Evolutionary conservation across 179 eudicot species (phyloP), one percentile per base, ranked within the genome.

Genomic region (Silene noctiflora): DNA sequence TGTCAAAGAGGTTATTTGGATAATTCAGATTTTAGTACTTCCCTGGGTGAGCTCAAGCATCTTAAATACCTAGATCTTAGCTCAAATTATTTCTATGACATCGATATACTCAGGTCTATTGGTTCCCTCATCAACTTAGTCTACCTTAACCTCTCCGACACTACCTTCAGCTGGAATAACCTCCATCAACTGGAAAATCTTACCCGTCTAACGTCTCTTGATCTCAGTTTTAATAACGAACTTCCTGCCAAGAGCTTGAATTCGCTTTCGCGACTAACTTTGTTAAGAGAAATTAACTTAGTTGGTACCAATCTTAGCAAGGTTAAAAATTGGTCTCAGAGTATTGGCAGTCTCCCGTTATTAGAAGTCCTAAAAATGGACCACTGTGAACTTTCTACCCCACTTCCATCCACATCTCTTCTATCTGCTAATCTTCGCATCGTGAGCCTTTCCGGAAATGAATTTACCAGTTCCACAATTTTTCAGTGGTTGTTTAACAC

Each of bases 241-340:
- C 71, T 44, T 33, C 51, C 11, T 59, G 39, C 9, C 12, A 17
- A 75, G 31, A 75, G 16, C 63, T 31, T 84, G 63, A 25, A 25
- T 4, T 84, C 84, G 83, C 63, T 81, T 27, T 76, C 81, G 29
- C 67, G 55, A 8, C 64, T 84, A 35, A 67, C 71, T 4, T 67
- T 67, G 39, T 56, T 76, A 5, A 76, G 44, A 58, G 10, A 55
- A 5, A 16, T 76, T 17, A 17, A 55, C 39, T 6, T 76, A n/a
- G 8, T 67, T 22, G 3, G 4, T 12, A 33, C 16, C 2, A 0
- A 35, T 58, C 67, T 76, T 33, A 58, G 39, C 39, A 0, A 35
- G 21, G 56, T 27, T 44, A 55, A 0, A 20, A 5, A 56, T 6
- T 67, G 79, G 79, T 8, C 13, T 2, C 16, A 22, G 21, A 31